phyloP scores from a whole-genome alignment of 371 early-diverging fungal species.

The Gilbertella persicaria region DNA sequence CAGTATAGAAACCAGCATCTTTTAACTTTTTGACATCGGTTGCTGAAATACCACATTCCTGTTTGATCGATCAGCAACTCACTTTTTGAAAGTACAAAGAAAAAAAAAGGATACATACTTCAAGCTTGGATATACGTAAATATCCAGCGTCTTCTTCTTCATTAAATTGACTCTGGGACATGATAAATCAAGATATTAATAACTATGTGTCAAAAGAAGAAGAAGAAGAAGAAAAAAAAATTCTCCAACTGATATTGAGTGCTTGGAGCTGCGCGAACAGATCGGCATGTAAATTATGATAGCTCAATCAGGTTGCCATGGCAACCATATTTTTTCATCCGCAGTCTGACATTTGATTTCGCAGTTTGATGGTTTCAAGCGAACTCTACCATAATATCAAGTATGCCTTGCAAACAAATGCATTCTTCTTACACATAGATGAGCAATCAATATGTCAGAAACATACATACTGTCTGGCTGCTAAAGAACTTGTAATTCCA shows the following conservation, averaged over 20 bases:
- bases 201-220: background rate
- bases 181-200: background rate
- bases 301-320: background rate
- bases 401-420: too few species aligned
- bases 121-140: background rate
- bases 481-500: too few species aligned
- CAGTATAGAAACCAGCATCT: slow-evolving; percentile 95
- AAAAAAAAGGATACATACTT: background rate
- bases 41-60: slow-evolving; percentile 84
- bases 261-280: too few species aligned
- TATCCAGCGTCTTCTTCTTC: background rate
- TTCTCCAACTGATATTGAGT: too few species aligned
- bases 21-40: slow-evolving; percentile 86
- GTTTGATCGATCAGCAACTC: background rate
- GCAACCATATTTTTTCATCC: background rate
- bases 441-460: too few species aligned
- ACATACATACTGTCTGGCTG: too few species aligned
- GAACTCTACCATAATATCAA: too few species aligned
- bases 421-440: too few species aligned
- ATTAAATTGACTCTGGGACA: background rate
- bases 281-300: background rate
- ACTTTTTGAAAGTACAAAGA: background rate
- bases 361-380: too few species aligned
- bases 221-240: background rate
- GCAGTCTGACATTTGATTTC: background rate